phyloP scores from a whole-genome alignment of 164 flowering plant species.

The Houttuynia cordata region DNA sequence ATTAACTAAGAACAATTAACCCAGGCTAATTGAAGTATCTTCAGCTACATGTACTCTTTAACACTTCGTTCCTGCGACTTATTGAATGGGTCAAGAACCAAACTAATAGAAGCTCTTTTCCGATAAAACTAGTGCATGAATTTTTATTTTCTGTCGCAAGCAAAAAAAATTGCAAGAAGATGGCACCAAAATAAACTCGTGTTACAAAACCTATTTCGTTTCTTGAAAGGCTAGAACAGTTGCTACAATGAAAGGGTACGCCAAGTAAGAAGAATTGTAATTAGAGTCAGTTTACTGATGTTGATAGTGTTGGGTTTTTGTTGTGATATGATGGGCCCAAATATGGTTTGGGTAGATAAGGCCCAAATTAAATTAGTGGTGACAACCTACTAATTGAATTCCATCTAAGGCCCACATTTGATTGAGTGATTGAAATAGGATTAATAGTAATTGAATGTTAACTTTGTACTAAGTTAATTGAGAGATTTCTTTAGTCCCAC shows the following conservation, averaged over 20 bases:
- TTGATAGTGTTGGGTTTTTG: no score
- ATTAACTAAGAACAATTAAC: no score
- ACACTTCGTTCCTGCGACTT: background rate
- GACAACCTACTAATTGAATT: no score
- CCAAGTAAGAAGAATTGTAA: slow-evolving; percentile 16
- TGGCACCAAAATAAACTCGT: background rate
- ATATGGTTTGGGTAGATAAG: no score
- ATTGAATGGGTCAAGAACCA: no score
- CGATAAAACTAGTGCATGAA: background rate
- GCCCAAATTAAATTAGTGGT: no score
- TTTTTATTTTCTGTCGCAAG: background rate
- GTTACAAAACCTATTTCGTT: background rate
- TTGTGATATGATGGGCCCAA: no score
- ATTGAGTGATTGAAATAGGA: no score
- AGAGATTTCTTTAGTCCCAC: no score
- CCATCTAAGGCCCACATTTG: no score
- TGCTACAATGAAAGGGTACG: slow-evolving; percentile 2
- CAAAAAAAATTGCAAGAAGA: background rate
- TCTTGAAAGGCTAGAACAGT: background rate
- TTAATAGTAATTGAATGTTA: no score
- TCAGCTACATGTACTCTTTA: background rate
- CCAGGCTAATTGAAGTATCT: background rate
- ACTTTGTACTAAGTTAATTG: no score
- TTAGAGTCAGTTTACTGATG: slow-evolving; percentile 14
- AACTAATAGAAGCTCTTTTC: background rate